phyloP scores from a whole-genome alignment of 768 basidiomycete species.

The Inosperma sp. region DNA sequence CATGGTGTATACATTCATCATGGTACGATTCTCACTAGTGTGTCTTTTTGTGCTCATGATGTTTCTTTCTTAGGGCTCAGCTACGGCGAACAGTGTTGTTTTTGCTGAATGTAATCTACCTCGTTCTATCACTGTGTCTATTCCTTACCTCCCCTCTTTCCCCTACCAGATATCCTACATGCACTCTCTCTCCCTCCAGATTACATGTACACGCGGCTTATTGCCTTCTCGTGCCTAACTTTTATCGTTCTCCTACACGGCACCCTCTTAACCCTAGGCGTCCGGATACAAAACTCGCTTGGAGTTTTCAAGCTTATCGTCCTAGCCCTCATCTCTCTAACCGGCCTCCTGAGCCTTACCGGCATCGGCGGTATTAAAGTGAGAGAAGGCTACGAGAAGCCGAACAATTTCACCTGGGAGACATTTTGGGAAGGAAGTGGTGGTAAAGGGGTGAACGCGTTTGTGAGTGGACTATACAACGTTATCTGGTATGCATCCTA shows the following conservation, averaged over 20 bases:
- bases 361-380: slow-evolving; percentile 49
- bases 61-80: slow-evolving; percentile 42
- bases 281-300: slow-evolving; percentile 60
- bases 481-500: slow-evolving; percentile 53
- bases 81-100: slow-evolving; percentile 51
- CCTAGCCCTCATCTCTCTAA: slow-evolving; percentile 46
- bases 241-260: slow-evolving; percentile 58
- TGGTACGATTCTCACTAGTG: slow-evolving; percentile 35
- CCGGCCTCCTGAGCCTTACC: slow-evolving; percentile 49
- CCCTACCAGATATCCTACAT: slow-evolving; percentile 61
- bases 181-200: slow-evolving; percentile 45
- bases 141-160: no score
- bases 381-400: slow-evolving; percentile 45
- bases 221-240: slow-evolving; percentile 52
- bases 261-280: slow-evolving; percentile 46
- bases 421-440: slow-evolving; percentile 59
- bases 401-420: slow-evolving; percentile 56
- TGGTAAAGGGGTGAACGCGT: slow-evolving; percentile 50
- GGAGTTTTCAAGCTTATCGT: slow-evolving; percentile 59
- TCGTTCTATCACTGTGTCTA: no score
- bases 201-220: slow-evolving; percentile 44
- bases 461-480: slow-evolving; percentile 60
- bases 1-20: slow-evolving; percentile 52
- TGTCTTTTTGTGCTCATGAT: neutral
- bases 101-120: neutral